These are phyloP conservation scores for Podaxis mareebaensis DNA, from an alignment of 768 basidiomycete species.

Conservation along the genomic window DNA sequence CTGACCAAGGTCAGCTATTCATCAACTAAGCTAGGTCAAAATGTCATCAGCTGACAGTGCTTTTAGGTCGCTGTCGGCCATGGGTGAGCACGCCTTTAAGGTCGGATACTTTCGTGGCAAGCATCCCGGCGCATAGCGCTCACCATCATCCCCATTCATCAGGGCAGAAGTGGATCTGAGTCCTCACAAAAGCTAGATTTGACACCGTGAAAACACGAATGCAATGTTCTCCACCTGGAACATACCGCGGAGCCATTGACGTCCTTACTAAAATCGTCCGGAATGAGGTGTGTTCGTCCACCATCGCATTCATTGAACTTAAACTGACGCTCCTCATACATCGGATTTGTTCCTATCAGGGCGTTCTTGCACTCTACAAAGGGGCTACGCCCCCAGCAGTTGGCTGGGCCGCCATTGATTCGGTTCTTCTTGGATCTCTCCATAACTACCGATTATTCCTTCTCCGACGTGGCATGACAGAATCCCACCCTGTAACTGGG, in stretches of 20 bases:
- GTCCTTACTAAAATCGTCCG: conserved; percentile 56
- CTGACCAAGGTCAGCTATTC: conserved; percentile 46
- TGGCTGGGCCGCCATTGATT: conserved; percentile 75
- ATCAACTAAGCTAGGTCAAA: background rate
- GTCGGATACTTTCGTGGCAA: conserved; percentile 9
- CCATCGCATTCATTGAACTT: background rate
- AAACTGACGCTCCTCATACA: background rate
- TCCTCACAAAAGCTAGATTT: conserved; percentile 42
- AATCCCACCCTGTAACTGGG: conserved; percentile 43
- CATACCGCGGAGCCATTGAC: conserved; percentile 62
- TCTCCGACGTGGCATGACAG: conserved; percentile 53
- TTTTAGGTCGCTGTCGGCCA: conserved; percentile 68
- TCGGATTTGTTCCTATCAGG: conserved; percentile 34
- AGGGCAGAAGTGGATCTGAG: conserved; percentile 12
- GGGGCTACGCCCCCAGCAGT: conserved; percentile 73
- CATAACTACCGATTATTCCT: conserved; percentile 73
- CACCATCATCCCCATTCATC: background rate
- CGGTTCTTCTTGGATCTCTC: conserved; percentile 65
- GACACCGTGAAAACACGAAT: conserved; percentile 75
- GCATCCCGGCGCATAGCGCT: background rate
- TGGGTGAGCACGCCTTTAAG: conserved; percentile 41
- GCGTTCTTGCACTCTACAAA: conserved; percentile 68
- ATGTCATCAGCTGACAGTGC: conserved; percentile 4
- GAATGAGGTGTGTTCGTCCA: conserved; percentile 50
- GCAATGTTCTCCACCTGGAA: conserved; percentile 67